Percentiles rank a stretch among this genome's conserved stretches.
phyloP scores from a whole-genome alignment of 148 eudicot genomes.

The Limonium bicolor region DNA sequence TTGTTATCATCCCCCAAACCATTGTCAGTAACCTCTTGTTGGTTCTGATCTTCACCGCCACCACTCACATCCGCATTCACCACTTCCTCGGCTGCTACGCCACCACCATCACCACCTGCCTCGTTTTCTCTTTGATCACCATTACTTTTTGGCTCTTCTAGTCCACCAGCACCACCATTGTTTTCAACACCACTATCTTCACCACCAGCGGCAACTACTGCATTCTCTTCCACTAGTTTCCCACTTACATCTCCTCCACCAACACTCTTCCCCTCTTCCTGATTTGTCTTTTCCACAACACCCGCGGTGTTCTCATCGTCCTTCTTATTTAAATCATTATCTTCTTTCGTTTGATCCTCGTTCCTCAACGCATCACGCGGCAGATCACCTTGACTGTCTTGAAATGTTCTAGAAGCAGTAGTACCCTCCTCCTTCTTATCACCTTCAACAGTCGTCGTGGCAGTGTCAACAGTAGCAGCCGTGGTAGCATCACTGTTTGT shows the following conservation, averaged over 20 bases:
- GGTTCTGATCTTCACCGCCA: background rate
- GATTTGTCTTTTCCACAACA: too few species aligned
- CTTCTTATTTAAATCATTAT: conserved; percentile 1
- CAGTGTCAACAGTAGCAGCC: background rate
- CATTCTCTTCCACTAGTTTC: background rate
- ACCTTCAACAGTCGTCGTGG: conserved; percentile 4
- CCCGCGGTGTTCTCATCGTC: conserved; percentile 9
- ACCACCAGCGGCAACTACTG: conserved; percentile 1
- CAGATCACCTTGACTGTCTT: conserved; percentile 48
- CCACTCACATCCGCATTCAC: background rate
- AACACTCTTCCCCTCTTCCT: too few species aligned
- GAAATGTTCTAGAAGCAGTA: conserved; percentile 12
- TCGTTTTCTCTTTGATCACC: conserved; percentile 15
- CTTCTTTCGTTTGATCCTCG: conserved; percentile 8
- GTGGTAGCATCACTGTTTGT: conserved; percentile 2
- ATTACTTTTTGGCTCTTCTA: conserved; percentile 18
- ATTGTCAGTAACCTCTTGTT: too few species aligned
- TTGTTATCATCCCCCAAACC: too few species aligned
- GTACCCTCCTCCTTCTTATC: conserved; percentile 2
- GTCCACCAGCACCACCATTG: conserved; percentile 14
- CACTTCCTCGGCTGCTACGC: conserved; percentile 20
- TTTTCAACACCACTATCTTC: conserved; percentile 16
- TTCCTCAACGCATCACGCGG: conserved; percentile 35
- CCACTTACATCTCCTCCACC: conserved; percentile 1
- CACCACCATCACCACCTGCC: conserved; percentile 35